Conservation (phyloP, 768 basidiomycete genomes). For the Amanita thiersii region DNA sequence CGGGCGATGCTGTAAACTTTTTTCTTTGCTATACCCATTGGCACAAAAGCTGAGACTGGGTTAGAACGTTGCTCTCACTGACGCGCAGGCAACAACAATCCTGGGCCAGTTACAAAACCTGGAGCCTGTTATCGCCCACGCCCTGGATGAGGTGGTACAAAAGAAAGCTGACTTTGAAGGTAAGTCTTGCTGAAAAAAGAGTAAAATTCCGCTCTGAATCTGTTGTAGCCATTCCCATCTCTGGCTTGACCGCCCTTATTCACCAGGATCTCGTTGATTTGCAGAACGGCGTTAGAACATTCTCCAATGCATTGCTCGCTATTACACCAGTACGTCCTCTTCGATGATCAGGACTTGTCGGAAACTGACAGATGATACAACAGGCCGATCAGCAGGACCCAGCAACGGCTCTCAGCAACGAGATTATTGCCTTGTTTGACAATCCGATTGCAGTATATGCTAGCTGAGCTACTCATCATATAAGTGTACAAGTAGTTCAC, state of each 20-base stretch:
- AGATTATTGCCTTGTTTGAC: neutral
- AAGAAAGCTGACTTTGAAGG: neutral
- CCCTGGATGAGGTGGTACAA: neutral
- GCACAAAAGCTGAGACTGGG: neutral
- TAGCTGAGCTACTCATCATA: too few relatives aligned
- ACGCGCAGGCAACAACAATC: neutral
- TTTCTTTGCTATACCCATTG: neutral
- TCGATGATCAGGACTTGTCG: neutral
- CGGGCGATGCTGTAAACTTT: neutral
- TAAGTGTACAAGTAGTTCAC: too few relatives aligned
- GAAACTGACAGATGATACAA: neutral
- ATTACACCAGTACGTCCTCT: neutral
- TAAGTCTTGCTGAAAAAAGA: too few relatives aligned
- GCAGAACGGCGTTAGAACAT: neutral
- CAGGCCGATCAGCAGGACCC: neutral
- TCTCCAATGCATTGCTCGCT: neutral
- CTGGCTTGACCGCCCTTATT: neutral
- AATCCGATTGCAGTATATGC: neutral
- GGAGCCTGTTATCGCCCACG: neutral
- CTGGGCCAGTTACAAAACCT: neutral
- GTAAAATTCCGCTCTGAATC: too few relatives aligned
- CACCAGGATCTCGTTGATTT: neutral
- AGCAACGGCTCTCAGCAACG: neutral
- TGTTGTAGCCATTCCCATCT: neutral
- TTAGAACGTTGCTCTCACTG: neutral